Base-by-base conservation (phyloP, 1,284 basidiomycete genomes). In the Puccinia brachypodii region DNA sequence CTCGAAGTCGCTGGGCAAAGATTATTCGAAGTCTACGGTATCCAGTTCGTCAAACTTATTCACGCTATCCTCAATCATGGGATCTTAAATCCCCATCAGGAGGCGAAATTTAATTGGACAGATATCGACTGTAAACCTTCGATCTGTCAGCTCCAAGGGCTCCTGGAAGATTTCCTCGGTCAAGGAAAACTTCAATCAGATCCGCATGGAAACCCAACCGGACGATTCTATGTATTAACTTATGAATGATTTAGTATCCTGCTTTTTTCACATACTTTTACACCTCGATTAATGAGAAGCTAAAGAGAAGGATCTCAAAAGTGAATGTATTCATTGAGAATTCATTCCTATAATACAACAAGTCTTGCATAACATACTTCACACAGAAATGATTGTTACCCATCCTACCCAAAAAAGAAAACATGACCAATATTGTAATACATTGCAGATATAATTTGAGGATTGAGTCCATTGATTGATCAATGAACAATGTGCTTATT, bases 111-210 rank as follows among this genome's bases (percentile, higher is more conserved):
- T 33, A 69, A 69, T 44, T 80, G 36, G 58, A 28, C 62, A 1
- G 66, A 79, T 58, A 19, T 36, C 36, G 76, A 71, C 19, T 58
- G 64, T 47, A 72, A 73, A 47, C 69, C 78, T 3, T 73, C 68
- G 1, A 73, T 80, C 33, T 36, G 44, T 60, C 50, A 73, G 14
- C 60, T 80, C 40, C 68, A 80, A 40, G 56, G 53, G 0, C 53
- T 80, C n/a, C n/a, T 80, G 11, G 78, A 80, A 73, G 78, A 80
- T n/a, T 71, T 79, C 53, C 44, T 77, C 4, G 6, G 50, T 74
- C 58, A 74, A 28, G 53, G 53, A 38, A 40, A 14, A 8, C 47
- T 72, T 9, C 25, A 1, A 2, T 19, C 44, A 3, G 47, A 72
- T 56, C 44, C 14, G 2, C 13, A 50, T 33, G 38, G 31, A 9